These are phyloP conservation scores for Hyaloperonospora arabidopsidis DNA, from an alignment of 352 stramenopile genomes.

Conservation along the genomic window DNA sequence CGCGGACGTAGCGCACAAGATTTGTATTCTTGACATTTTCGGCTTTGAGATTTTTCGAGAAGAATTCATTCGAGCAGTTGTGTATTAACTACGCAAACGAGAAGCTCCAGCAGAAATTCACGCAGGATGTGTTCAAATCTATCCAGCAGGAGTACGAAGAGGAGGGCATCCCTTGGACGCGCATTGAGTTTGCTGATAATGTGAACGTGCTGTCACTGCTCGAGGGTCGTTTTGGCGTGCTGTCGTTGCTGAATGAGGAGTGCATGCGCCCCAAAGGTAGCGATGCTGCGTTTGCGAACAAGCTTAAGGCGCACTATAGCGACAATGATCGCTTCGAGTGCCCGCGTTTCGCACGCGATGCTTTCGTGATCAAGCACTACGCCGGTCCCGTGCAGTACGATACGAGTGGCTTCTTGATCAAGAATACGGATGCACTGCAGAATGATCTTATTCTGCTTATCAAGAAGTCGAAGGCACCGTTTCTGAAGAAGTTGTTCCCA, in stretches of 20 bases:
- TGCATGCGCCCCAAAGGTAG: conserved; percentile 85
- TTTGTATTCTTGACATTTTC: conserved; percentile 95
- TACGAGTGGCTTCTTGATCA: conserved; percentile 90
- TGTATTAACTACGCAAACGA: conserved; percentile 97
- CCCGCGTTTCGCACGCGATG: conserved; percentile 72
- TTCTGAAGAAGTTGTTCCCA: conserved; percentile 74
- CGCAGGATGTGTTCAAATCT: conserved; percentile 92
- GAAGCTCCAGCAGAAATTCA: conserved; percentile 90
- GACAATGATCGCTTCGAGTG: conserved; percentile 85
- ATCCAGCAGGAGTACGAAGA: conserved; percentile 94
- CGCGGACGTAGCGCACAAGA: conserved; percentile 54
- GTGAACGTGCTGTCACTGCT: conserved; percentile 87
- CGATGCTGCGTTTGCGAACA: conserved; percentile 81
- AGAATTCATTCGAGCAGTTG: conserved; percentile 94
- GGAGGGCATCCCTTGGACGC: conserved; percentile 89
- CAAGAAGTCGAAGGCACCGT: conserved; percentile 55
- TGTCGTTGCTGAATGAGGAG: conserved; percentile 92
- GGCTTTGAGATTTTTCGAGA: conserved; percentile 96
- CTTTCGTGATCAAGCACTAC: conserved; percentile 95
- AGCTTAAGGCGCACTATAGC: conserved; percentile 82
- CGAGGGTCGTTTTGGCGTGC: conserved; percentile 80
- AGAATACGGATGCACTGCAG: conserved; percentile 94
- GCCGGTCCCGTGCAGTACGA: conserved; percentile 94
- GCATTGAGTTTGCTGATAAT: conserved; percentile 90
- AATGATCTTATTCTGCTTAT: conserved; percentile 87